Conservation (phyloP, 306 rosid genomes). For the Parietaria judaica region DNA sequence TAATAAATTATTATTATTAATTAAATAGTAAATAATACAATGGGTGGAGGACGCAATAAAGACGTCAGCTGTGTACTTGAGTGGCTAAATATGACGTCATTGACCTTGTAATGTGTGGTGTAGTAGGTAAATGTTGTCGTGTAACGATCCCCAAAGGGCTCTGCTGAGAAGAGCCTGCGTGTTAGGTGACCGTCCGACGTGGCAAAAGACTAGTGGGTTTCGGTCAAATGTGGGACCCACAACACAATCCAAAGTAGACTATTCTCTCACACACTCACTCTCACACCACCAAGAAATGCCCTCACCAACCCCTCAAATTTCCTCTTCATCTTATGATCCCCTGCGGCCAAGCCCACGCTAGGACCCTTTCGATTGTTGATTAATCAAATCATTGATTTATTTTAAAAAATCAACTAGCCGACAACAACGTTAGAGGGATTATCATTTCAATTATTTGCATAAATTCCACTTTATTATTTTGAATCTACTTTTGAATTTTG, state of each 20-base stretch:
- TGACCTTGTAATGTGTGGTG: background rate
- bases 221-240: constrained; percentile 11
- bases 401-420: too few relatives aligned
- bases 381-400: background rate
- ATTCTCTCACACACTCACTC: background rate
- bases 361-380: background rate
- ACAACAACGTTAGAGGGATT: too few relatives aligned
- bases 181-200: constrained; percentile 24
- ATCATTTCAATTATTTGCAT: too few relatives aligned
- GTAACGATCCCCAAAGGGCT: background rate
- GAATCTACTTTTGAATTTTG: too few relatives aligned
- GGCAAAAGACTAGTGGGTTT: constrained; percentile 7
- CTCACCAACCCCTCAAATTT: constrained; percentile 14
- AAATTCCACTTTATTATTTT: too few relatives aligned
- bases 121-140: constrained; percentile 21
- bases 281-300: constrained; percentile 12
- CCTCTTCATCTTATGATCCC: background rate
- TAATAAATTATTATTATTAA: too few relatives aligned
- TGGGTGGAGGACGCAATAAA: too few relatives aligned
- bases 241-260: background rate
- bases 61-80: too few relatives aligned
- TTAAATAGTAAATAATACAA: too few relatives aligned
- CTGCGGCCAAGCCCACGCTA: background rate
- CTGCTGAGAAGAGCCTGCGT: background rate
- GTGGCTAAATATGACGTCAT: too few relatives aligned